Conservation (phyloP, 176 grass and related monocot species). For the Leersia perrieri region DNA sequence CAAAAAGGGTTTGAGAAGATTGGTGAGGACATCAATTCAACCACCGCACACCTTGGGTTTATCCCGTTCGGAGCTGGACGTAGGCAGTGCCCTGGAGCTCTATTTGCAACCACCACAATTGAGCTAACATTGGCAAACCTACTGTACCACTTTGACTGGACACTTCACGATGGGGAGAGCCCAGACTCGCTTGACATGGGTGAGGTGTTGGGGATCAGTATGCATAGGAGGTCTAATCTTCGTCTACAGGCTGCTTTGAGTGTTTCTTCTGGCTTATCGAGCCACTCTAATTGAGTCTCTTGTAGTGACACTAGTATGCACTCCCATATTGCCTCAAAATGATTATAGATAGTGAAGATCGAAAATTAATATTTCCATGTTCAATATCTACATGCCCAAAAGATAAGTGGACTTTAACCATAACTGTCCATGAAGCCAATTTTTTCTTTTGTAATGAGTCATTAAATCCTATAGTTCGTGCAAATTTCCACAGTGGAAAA, state of each 20-base stretch:
- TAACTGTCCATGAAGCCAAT: too few species aligned
- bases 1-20: background rate
- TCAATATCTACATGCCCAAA: too few species aligned
- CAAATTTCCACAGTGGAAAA: too few species aligned
- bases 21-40: background rate
- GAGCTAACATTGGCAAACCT: slow-evolving; percentile 14
- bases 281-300: too few species aligned
- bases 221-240: background rate
- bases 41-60: slow-evolving; percentile 26
- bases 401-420: too few species aligned
- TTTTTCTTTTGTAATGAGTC: too few species aligned
- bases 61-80: slow-evolving; percentile 28
- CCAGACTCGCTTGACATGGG: slow-evolving; percentile 21
- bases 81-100: slow-evolving; percentile 22
- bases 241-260: background rate
- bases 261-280: too few species aligned
- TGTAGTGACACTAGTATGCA: too few species aligned
- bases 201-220: slow-evolving; percentile 15
- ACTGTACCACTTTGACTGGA: slow-evolving; percentile 28
- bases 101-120: slow-evolving; percentile 6
- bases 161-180: background rate
- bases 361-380: too few species aligned
- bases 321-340: too few species aligned
- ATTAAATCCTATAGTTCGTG: too few species aligned
- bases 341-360: too few species aligned